These are phyloP conservation scores for Rhizoclosmatium sp. DNA, from an alignment of 192 early-diverging fungal genomes.

Conservation along the genomic window DNA sequence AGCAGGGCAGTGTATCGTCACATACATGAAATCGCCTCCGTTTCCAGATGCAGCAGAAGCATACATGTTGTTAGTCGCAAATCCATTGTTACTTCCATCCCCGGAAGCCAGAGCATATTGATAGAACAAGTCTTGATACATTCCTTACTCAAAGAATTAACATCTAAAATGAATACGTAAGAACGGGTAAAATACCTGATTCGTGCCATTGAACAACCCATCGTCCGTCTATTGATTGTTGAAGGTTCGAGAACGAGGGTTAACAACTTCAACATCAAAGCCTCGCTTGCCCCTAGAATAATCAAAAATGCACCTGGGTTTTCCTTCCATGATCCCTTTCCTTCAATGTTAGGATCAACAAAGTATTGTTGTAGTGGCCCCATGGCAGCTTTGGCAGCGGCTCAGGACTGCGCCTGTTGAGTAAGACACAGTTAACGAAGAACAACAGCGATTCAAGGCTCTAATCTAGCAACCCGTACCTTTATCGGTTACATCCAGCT, in stretches of 20 bases:
- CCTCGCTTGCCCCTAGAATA: no score
- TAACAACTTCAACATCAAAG: no score
- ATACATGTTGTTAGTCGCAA: not conserved
- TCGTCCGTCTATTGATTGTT: not conserved
- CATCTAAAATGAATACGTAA: not conserved
- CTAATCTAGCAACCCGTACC: not conserved
- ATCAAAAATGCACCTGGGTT: not conserved
- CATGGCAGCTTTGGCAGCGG: not conserved
- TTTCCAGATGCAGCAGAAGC: not conserved
- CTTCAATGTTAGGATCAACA: not conserved
- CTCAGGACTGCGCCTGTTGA: not conserved
- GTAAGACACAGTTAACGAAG: not conserved
- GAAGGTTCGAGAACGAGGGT: no score
- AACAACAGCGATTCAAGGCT: not conserved
- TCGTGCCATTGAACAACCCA: slow-evolving; percentile 15
- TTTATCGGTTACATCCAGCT: not conserved
- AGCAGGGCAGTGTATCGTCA: no score
- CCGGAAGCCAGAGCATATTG: slow-evolving; percentile 2
- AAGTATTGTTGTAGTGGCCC: not conserved
- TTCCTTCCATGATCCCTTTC: not conserved
- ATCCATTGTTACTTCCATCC: not conserved
- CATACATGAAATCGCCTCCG: not conserved
- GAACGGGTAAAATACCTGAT: not conserved
- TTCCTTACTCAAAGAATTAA: not conserved
- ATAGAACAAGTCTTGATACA: not conserved